Evolutionary conservation across 495 filamentous ascomycete genomes (phyloP).

Genomic region (Jackrogersella multiformis): DNA sequence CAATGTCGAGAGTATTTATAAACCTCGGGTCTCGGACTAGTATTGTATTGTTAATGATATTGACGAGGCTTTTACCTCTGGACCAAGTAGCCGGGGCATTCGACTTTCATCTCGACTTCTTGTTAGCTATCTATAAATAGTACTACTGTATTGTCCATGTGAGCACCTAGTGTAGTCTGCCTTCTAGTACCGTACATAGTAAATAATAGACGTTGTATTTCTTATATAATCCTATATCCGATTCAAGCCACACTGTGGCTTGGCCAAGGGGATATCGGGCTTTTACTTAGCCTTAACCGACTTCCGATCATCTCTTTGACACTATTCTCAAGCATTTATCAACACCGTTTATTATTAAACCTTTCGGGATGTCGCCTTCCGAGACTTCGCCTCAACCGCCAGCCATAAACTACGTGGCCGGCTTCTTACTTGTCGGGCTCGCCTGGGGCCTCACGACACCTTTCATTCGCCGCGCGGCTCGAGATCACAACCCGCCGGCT

Average conservation of each 20-base stretch:
- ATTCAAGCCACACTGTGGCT: constrained; percentile 23
- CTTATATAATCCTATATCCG: neutral
- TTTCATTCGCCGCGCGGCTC: constrained; percentile 76
- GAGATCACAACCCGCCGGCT: constrained; percentile 61
- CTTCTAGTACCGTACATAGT: too few species aligned
- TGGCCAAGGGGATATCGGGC: neutral
- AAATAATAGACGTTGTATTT: too few species aligned
- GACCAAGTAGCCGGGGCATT: neutral
- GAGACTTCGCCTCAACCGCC: constrained; percentile 57
- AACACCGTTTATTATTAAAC: neutral
- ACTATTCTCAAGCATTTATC: constrained; percentile 3
- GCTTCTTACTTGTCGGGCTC: constrained; percentile 89
- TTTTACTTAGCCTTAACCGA: neutral
- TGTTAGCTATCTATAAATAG: too few species aligned
- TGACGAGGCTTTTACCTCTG: too few species aligned
- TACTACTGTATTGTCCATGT: too few species aligned
- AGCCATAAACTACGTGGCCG: constrained; percentile 80
- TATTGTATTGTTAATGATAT: too few species aligned
- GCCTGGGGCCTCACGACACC: constrained; percentile 84
- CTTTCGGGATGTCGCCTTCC: constrained; percentile 36
- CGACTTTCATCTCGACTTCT: neutral
- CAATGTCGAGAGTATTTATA: neutral
- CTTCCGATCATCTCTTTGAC: neutral
- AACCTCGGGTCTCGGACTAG: too few species aligned
- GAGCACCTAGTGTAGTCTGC: too few species aligned